Percentiles rank a stretch among this genome's conserved stretches.
These are phyloP conservation scores for Phytopythium cucurbitacearum DNA, from an alignment of 352 stramenopile species.

Conservation along the genomic window DNA sequence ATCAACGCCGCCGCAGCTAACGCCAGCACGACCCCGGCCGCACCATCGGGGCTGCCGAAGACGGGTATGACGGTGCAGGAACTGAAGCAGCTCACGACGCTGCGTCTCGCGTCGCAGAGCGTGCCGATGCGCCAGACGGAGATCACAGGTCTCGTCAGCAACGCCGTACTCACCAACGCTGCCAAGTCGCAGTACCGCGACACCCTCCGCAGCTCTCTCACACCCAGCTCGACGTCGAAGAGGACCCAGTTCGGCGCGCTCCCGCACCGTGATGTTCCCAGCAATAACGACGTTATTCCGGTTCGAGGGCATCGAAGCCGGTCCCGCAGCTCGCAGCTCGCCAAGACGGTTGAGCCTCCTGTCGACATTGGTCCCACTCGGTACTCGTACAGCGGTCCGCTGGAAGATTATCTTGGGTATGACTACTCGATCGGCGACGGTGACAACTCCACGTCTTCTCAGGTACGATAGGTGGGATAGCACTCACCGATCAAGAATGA, in stretches of 20 bases:
- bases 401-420: constrained; percentile 52
- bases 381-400: constrained; percentile 60
- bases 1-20: constrained; percentile 60
- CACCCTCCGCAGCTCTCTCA: constrained; percentile 50
- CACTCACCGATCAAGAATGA: background rate
- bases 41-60: constrained; percentile 45
- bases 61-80: constrained; percentile 85
- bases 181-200: constrained; percentile 81
- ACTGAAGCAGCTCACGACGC: constrained; percentile 78
- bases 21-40: constrained; percentile 19
- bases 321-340: constrained; percentile 43
- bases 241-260: constrained; percentile 27
- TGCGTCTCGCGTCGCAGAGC: constrained; percentile 73
- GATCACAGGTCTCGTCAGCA: constrained; percentile 69
- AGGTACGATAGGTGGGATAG: constrained; percentile 8
- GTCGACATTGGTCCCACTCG: constrained; percentile 37
- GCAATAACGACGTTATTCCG: constrained; percentile 19
- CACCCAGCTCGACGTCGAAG: constrained; percentile 46
- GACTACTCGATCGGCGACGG: constrained; percentile 20
- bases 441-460: constrained; percentile 45
- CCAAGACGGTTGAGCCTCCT: constrained; percentile 24
- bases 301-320: constrained; percentile 48
- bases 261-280: constrained; percentile 9
- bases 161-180: constrained; percentile 66
- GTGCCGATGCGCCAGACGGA: constrained; percentile 54